Conservation (phyloP, 345 rosid genomes). For the Salix brachista region DNA sequence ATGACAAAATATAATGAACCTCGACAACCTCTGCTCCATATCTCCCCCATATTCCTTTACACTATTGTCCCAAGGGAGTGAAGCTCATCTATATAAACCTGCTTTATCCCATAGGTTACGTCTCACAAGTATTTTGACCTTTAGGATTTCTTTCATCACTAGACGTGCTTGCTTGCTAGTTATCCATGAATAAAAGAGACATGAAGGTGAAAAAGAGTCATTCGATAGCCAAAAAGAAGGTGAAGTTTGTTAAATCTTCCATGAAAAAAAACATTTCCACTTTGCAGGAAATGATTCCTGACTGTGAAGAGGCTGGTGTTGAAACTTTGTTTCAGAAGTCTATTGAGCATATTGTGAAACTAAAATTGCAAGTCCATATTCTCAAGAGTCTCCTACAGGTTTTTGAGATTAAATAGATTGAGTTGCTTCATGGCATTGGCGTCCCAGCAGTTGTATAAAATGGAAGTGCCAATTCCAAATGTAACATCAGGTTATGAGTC, state of each 20-base stretch:
- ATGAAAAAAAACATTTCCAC: constrained; percentile 31
- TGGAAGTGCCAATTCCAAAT: too few species aligned
- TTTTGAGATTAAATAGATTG: constrained; percentile 20
- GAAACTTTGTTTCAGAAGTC: constrained; percentile 47
- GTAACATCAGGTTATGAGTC: too few species aligned
- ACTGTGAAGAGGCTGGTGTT: constrained; percentile 38
- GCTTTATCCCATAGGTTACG: not conserved
- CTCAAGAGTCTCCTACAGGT: constrained; percentile 36
- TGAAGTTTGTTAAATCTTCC: constrained; percentile 19
- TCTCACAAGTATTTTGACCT: not conserved
- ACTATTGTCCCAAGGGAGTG: not conserved
- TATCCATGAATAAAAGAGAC: constrained; percentile 14
- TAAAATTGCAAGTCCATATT: constrained; percentile 38
- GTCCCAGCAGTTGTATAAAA: too few species aligned
- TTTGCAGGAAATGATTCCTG: constrained; percentile 42
- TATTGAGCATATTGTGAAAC: constrained; percentile 39
- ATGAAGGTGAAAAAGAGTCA: constrained; percentile 18
- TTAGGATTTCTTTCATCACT: not conserved
- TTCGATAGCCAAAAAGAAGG: constrained; percentile 26
- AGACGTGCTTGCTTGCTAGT: not conserved
- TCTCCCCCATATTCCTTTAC: constrained; percentile 2
- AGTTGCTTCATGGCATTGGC: too few species aligned
- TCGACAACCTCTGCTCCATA: constrained; percentile 10
- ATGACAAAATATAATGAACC: not conserved
- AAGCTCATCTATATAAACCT: not conserved